Evolutionary conservation across 2,329 filamentous ascomycete species (phyloP), one percentile per base, ranked within the genome.

Genomic region (Penicillium brasilianum): DNA sequence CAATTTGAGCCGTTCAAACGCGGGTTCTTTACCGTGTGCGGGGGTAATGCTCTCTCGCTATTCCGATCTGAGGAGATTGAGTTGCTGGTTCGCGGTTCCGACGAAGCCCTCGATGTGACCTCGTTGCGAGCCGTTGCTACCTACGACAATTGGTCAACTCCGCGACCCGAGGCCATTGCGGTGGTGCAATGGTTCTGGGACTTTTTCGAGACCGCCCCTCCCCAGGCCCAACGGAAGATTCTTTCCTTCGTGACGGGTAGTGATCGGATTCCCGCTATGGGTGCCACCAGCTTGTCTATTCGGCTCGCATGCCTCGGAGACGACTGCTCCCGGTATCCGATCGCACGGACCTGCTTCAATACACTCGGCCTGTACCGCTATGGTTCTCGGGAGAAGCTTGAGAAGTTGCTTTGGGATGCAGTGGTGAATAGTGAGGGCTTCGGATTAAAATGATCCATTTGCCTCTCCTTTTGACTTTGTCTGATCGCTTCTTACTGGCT

Each of bases 1-100:
- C 93, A 97, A 72, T 97, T 96, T 66, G 92, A 96, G 73, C 93
- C 93, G 0, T 97, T 97, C 82, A 95, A 95, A 74, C 87, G 93
- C 57, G 93, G 93, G 0, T 97, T 97, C 77, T 97, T 92, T 75
- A 96, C 91, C 0, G 92, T 97, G 30, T 96, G 92, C 72, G 91
- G 90, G 37, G 92, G 93, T 37, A 96, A 95, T 72, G 93, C 93
- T 0, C 82, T 97, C 37, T 92, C 90, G 0, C 84, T 97, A 1
- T 97, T 97, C 76, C 87, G 91, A 16, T 90, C 93, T 0, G 93
- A 97, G 74, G 93, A 97, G 75, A 96, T 97, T 63, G 93, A 97
- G 74, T 84, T 96, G 3, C 84, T 97, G 0, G 86, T 97, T 5
- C 85, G 93, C 55, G 93, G 93, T 11, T 95, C 91, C 8, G 92